Evolutionary conservation across 768 basidiomycete genomes (phyloP), one percentile per base, ranked within the genome.

Genomic region (Coprinopsis marcescibilis): DNA sequence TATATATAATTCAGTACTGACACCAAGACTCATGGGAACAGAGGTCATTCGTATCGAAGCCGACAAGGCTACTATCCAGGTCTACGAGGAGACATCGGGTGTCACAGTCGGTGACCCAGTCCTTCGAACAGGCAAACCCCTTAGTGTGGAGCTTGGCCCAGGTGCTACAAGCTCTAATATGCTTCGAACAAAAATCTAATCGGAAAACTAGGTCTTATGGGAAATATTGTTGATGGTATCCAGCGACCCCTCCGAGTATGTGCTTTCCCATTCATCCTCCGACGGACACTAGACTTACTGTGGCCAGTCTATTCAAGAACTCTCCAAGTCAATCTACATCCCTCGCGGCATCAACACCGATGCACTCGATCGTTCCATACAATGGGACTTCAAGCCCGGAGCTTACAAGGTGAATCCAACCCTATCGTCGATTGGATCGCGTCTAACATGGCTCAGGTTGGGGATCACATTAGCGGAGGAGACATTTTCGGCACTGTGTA

Each of bases 31-130:
- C 23, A 15, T 7, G 2, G 20, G 19, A 33, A 17, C 59, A 94
- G 96, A 99, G 90, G 96, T 99, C 58, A 99, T 99, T 59, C 82
- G 96, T 58, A 97, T 99, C 69, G 96, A 98, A 56, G 83, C 83
- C 52, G 96, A 99, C 70, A 95, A 96, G 70, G 89, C 89, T 34
- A 98, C 96, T 11, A 97, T 99, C 51, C 96, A 99, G 66, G 96
- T 99, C 8, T 98, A 99, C 60, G 96, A 99, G 67, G 96, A 99
- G 72, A 98, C 95, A 4, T 96, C 95, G 34, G 96, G 96, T 45
- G 96, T 99, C 33, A 97, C 95, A 4, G 94, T 98, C 43, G 96
- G 96, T 23, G 96, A 99, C 71, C 96, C 96, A 39, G 96, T 99
- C 14, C 69, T 99, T 60, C 79, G 95, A 46, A 99, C 96, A 23